phyloP scores from a whole-genome alignment of 192 early-diverging fungal species.

The Dissophora ornata region DNA sequence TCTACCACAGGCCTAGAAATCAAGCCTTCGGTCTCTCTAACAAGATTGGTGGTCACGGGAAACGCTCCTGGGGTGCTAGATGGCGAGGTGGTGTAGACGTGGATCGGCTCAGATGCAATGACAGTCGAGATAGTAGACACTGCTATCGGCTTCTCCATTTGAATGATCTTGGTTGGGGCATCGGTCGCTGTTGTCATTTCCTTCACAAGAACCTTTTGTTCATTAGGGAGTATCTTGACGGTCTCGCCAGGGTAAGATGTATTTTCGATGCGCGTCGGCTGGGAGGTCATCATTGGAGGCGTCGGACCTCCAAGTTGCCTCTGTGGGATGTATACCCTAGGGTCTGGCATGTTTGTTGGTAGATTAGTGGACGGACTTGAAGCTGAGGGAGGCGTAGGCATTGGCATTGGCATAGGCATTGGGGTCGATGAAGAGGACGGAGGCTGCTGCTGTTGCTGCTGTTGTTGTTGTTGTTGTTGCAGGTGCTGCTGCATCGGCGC shows the following conservation, averaged over 20 bases:
- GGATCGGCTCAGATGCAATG: constrained; percentile 5
- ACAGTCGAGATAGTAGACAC: neutral
- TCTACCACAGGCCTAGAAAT: no score
- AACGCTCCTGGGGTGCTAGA: constrained; percentile 45
- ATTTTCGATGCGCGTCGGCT: neutral
- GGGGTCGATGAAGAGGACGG: no score
- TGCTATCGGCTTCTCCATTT: neutral
- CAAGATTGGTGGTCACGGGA: no score
- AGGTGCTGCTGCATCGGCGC: constrained; percentile 43
- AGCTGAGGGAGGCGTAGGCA: neutral
- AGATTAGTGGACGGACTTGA: neutral
- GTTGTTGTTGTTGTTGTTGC: constrained; percentile 29
- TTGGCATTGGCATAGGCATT: constrained; percentile 21
- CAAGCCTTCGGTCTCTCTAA: no score
- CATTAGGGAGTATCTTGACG: neutral
- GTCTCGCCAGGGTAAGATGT: neutral
- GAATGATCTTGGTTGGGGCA: neutral
- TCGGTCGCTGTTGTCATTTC: neutral
- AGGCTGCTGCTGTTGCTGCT: constrained; percentile 34
- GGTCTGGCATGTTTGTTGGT: constrained; percentile 44
- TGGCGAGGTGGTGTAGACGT: constrained; percentile 11
- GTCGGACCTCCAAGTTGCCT: no score
- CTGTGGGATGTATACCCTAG: constrained; percentile 26
- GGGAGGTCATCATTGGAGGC: neutral
- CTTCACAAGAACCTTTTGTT: constrained; percentile 26